phyloP scores from a whole-genome alignment of 2,329 filamentous ascomycete genomes.

The Claviceps maximensis region DNA sequence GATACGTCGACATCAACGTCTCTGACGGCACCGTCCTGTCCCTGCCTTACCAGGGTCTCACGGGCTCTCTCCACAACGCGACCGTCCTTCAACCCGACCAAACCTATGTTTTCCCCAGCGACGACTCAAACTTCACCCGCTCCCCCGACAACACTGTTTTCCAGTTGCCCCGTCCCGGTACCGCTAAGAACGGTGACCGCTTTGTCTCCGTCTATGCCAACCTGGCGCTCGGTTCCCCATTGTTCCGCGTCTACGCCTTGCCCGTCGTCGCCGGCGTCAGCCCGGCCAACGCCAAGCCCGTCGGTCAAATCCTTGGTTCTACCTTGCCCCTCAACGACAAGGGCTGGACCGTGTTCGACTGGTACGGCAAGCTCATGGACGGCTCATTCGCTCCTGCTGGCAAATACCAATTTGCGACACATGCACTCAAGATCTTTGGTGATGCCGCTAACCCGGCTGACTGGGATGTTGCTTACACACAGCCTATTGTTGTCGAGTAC shows the following conservation, averaged over 20 bases:
- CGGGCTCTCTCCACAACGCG: slow-evolving; percentile 18
- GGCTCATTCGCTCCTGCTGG: slow-evolving; percentile 33
- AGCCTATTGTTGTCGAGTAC: slow-evolving; percentile 31
- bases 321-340: slow-evolving; percentile 20
- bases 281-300: slow-evolving; percentile 24
- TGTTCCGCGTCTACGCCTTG: slow-evolving; percentile 29
- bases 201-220: slow-evolving; percentile 9
- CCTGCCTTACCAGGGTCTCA: slow-evolving; percentile 27
- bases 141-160: slow-evolving; percentile 24
- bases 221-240: slow-evolving; percentile 30
- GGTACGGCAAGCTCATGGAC: slow-evolving; percentile 31
- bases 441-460: slow-evolving; percentile 26
- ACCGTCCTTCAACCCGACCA: slow-evolving; percentile 10
- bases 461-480: slow-evolving; percentile 30
- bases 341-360: slow-evolving; percentile 12
- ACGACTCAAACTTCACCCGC: slow-evolving; percentile 11
- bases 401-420: slow-evolving; percentile 32
- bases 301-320: slow-evolving; percentile 27
- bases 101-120: slow-evolving; percentile 16
- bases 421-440: slow-evolving; percentile 35
- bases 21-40: slow-evolving; percentile 22
- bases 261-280: slow-evolving; percentile 15
- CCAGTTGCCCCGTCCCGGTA: slow-evolving; percentile 24
- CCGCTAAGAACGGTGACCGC: slow-evolving; percentile 11
- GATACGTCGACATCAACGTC: slow-evolving; percentile 27